A percentile compares a stretch with the other conserved stretches of the same genome.
Evolutionary conservation across 2,329 filamentous ascomycete genomes (phyloP).

Genomic region (Mariannaea elegans): DNA sequence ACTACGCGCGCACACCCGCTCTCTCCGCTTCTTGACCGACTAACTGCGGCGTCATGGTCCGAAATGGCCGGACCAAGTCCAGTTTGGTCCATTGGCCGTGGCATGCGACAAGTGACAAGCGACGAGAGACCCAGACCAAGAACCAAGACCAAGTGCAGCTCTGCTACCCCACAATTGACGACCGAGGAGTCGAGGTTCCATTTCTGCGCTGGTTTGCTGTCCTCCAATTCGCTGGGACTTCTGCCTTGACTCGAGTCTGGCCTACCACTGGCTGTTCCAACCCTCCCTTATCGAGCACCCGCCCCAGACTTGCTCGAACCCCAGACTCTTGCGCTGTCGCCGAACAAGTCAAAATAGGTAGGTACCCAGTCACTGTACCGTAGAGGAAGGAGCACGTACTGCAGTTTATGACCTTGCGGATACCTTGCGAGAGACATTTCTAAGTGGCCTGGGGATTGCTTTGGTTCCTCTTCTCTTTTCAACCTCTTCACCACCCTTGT

Average conservation of each 20-base stretch:
- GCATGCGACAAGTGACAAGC: too few relatives aligned
- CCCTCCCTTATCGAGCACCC: slow-evolving; percentile 14
- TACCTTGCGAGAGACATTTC: too few relatives aligned
- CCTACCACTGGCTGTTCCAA: slow-evolving; percentile 20
- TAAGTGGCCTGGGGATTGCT: not conserved
- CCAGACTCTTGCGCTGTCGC: slow-evolving; percentile 14
- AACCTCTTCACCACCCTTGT: not conserved
- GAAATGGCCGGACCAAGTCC: slow-evolving; percentile 1
- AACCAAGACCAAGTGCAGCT: not conserved
- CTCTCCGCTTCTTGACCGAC: too few relatives aligned
- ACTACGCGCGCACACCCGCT: too few relatives aligned
- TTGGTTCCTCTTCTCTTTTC: not conserved
- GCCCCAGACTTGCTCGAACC: slow-evolving; percentile 11
- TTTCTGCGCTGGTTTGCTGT: not conserved
- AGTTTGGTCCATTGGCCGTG: not conserved
- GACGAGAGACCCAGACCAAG: too few relatives aligned
- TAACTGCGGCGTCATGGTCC: slow-evolving; percentile 11
- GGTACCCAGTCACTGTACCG: too few relatives aligned
- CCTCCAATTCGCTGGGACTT: slow-evolving; percentile 15
- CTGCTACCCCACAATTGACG: slow-evolving; percentile 17
- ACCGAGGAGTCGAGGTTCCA: slow-evolving; percentile 6
- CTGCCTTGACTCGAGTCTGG: slow-evolving; percentile 1
- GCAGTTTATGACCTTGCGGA: too few relatives aligned
- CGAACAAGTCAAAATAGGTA: slow-evolving; percentile 15
- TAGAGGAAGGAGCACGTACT: too few relatives aligned